Evolutionary conservation across 78 protist genomes (phyloP).

Genomic region (Acrasis kona): DNA sequence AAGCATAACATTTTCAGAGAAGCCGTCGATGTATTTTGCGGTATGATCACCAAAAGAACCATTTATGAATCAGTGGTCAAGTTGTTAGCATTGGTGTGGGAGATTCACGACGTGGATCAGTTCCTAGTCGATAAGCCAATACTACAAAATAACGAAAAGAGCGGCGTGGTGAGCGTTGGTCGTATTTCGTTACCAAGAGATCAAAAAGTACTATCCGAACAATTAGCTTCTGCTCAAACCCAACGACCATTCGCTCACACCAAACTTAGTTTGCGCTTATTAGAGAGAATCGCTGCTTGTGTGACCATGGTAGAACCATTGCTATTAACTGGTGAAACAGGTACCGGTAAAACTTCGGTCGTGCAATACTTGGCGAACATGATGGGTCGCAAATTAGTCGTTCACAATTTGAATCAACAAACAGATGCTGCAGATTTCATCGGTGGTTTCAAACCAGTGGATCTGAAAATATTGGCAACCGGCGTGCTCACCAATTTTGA

Average conservation of each 20-base stretch:
- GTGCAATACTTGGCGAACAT: slow-evolving; percentile 85
- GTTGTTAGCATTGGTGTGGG: neutral
- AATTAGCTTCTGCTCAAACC: neutral
- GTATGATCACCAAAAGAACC: neutral
- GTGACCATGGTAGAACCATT: slow-evolving; percentile 75
- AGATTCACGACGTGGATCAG: slow-evolving; percentile 7
- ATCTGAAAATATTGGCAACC: slow-evolving; percentile 30
- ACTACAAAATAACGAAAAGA: neutral
- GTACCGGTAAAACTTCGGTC: slow-evolving; percentile 94
- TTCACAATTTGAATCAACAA: slow-evolving; percentile 92
- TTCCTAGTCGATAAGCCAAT: slow-evolving; percentile 8
- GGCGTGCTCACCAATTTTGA: neutral
- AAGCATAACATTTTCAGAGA: slow-evolving; percentile 45
- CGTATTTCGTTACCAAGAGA: neutral
- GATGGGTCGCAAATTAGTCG: slow-evolving; percentile 55
- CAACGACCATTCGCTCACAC: slow-evolving; percentile 82
- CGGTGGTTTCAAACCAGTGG: slow-evolving; percentile 97
- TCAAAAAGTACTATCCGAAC: neutral
- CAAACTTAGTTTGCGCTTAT: slow-evolving; percentile 29
- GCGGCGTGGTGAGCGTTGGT: neutral
- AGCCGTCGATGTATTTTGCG: slow-evolving; percentile 60
- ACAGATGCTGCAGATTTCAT: slow-evolving; percentile 87
- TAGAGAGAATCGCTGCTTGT: slow-evolving; percentile 74
- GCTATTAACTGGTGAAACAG: slow-evolving; percentile 91
- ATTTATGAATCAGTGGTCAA: neutral